These are phyloP conservation scores for Priceomyces castillae DNA, from an alignment of 805 yeast genomes.

Conservation along the genomic window DNA sequence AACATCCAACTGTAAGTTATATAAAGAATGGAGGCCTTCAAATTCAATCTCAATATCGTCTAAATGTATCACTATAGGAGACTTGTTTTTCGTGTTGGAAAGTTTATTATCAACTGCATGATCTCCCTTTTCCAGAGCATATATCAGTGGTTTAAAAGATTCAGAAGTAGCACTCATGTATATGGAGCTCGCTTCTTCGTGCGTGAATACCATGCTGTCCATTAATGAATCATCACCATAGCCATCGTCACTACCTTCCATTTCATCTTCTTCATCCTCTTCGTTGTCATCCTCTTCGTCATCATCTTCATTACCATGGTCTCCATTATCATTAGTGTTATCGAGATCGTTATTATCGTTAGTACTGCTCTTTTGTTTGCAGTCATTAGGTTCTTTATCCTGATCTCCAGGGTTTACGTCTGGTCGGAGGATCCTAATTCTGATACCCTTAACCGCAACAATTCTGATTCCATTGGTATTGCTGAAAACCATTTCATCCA, in stretches of 20 bases:
- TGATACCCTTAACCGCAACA: slow-evolving; percentile 38
- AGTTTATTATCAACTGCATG: slow-evolving; percentile 1
- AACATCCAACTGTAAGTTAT: slow-evolving; percentile 38
- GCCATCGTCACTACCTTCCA: slow-evolving; percentile 22
- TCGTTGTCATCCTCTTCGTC: slow-evolving; percentile 13
- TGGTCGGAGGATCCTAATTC: slow-evolving; percentile 41
- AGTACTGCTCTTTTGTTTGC: slow-evolving; percentile 3
- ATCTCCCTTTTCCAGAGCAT: slow-evolving; percentile 2
- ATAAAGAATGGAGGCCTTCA: slow-evolving; percentile 41
- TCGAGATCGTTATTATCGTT: slow-evolving; percentile 1
- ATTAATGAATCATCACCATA: slow-evolving; percentile 45
- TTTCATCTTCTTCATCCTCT: slow-evolving; percentile 24
- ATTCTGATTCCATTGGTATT: slow-evolving; percentile 49
- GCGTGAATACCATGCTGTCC: slow-evolving; percentile 63
- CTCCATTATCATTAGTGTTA: slow-evolving; percentile 3
- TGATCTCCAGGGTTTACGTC: slow-evolving; percentile 29
- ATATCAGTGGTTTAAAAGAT: slow-evolving; percentile 26
- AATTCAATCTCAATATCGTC: slow-evolving; percentile 43
- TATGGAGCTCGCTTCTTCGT: slow-evolving; percentile 65
- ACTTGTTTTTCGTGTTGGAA: slow-evolving; percentile 2
- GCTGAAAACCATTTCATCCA: slow-evolving; percentile 29
- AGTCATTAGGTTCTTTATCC: slow-evolving; percentile 1
- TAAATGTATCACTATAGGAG: slow-evolving; percentile 26
- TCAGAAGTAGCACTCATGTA: slow-evolving; percentile 80
- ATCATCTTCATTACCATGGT: slow-evolving; percentile 1